Conservation (phyloP, 2,329 filamentous ascomycete genomes). For the Aspergillus ochraceus region DNA sequence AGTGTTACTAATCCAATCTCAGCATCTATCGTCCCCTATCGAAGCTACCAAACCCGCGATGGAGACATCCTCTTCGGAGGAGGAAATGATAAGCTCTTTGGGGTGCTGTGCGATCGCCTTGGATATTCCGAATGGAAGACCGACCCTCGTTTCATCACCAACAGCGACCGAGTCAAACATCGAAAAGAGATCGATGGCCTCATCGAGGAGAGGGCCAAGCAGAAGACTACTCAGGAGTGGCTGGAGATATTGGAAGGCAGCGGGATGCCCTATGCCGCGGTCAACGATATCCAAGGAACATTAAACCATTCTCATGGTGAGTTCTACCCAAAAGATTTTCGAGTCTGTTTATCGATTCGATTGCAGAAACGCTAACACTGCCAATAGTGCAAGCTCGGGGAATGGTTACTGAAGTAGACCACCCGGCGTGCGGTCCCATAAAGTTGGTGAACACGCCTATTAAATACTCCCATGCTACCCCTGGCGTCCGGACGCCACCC, state of each 20-base stretch:
- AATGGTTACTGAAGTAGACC: constrained; percentile 89
- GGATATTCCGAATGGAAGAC: constrained; percentile 59
- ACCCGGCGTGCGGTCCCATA: constrained; percentile 78
- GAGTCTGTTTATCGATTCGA: not conserved
- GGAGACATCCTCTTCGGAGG: constrained; percentile 65
- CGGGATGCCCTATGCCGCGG: constrained; percentile 90
- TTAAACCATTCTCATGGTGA: constrained; percentile 80
- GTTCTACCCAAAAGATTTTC: constrained; percentile 15
- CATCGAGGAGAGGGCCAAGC: constrained; percentile 73
- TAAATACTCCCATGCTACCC: constrained; percentile 83
- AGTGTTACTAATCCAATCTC: constrained; percentile 21
- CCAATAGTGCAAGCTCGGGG: constrained; percentile 64
- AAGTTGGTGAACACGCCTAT: constrained; percentile 92
- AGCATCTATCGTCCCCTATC: constrained; percentile 97
- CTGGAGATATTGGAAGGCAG: constrained; percentile 81
- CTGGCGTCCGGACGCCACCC: constrained; percentile 73
- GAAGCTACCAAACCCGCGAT: constrained; percentile 69
- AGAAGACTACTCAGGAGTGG: constrained; percentile 86
- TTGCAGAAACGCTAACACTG: not conserved
- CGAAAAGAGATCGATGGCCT: constrained; percentile 73
- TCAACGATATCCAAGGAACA: constrained; percentile 87
- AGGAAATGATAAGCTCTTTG: constrained; percentile 63
- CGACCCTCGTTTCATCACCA: constrained; percentile 59
- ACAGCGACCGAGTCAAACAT: constrained; percentile 62
- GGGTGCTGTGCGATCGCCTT: constrained; percentile 58